These are phyloP conservation scores for Talaromyces nanjingensis DNA, from an alignment of 495 filamentous ascomycete genomes.

Conservation along the genomic window DNA sequence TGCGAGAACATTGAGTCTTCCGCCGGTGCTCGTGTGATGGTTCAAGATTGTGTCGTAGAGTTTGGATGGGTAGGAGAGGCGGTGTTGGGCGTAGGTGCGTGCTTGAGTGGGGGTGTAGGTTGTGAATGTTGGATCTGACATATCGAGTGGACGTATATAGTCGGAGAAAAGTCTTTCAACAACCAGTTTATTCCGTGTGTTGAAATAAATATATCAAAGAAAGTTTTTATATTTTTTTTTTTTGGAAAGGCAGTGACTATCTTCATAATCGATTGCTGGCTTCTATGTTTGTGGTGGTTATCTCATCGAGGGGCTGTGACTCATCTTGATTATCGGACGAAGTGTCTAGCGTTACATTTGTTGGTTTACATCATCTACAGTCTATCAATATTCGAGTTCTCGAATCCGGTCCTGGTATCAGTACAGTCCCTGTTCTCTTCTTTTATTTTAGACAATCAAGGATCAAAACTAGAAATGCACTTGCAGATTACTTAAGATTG, in stretches of 20 bases:
- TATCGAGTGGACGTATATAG: no score
- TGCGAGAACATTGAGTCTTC: constrained; percentile 30
- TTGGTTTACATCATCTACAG: neutral
- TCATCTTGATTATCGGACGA: neutral
- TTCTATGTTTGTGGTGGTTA: no score
- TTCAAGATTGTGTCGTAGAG: constrained; percentile 37
- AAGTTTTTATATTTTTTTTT: no score
- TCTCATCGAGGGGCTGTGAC: neutral
- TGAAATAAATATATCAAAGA: no score
- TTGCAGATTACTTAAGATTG: neutral
- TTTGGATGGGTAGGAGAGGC: constrained; percentile 28
- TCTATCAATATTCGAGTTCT: no score
- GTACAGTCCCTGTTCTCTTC: no score
- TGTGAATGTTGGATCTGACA: constrained; percentile 35
- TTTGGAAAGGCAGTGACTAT: no score
- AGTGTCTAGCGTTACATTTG: neutral
- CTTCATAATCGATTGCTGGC: no score
- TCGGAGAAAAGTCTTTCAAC: no score
- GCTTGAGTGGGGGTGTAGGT: constrained; percentile 33
- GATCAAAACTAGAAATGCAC: neutral
- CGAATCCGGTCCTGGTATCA: no score
- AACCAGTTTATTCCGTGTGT: no score
- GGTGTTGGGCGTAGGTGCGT: constrained; percentile 30
- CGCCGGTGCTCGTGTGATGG: constrained; percentile 38
- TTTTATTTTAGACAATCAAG: no score